Evolutionary conservation across 116 monocot genomes (phyloP).

Genomic region (Zostera marina): DNA sequence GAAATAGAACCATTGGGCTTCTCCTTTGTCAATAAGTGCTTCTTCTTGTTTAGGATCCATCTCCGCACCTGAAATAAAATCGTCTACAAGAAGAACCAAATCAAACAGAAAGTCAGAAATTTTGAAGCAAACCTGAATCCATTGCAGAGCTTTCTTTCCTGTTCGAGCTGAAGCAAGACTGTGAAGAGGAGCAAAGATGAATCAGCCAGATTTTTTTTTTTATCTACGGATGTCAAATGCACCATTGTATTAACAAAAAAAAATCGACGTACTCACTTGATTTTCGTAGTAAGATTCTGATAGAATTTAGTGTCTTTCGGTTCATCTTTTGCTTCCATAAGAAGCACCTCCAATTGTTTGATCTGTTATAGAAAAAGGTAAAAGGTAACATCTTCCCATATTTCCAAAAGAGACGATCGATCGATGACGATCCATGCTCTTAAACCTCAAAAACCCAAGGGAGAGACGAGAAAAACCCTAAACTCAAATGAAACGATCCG

Average conservation of each 20-base stretch:
- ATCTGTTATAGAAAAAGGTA: conserved; percentile 10
- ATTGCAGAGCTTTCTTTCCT: conserved; percentile 6
- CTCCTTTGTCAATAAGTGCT: conserved; percentile 3
- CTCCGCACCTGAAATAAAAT: conserved; percentile 17
- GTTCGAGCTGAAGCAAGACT: conserved; percentile 8
- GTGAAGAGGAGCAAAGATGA: background rate
- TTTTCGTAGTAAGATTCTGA: conserved; percentile 20
- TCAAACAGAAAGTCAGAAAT: background rate
- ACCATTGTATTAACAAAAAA: background rate
- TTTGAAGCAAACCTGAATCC: conserved; percentile 9
- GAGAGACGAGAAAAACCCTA: no score
- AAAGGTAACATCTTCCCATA: background rate
- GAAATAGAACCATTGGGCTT: conserved; percentile 10
- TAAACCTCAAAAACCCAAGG: no score
- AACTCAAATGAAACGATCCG: no score
- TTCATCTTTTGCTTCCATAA: conserved; percentile 11
- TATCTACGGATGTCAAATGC: no score
- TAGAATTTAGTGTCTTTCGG: conserved; percentile 15
- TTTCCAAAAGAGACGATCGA: no score
- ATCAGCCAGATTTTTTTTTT: no score
- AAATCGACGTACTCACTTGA: conserved; percentile 18
- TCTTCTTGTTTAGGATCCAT: conserved; percentile 25
- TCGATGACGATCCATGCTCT: no score
- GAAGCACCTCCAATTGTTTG: conserved; percentile 19
- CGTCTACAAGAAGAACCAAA: background rate